Conservation (phyloP, 2,329 filamentous ascomycete species). For the Teratosphaeria pseudoeucalypti region DNA sequence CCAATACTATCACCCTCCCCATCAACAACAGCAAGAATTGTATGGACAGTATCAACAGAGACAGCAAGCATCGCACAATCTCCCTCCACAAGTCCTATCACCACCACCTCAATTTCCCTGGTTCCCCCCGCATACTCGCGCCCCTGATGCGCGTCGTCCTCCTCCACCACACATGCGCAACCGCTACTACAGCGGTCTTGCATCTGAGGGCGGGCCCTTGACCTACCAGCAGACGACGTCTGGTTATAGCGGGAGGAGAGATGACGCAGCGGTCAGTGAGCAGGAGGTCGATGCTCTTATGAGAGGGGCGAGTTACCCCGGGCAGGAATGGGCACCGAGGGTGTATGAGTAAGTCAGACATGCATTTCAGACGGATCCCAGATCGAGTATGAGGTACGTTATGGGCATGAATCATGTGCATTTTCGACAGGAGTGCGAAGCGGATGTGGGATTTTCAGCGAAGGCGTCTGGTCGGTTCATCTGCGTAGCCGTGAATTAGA, state of each 20-base stretch:
- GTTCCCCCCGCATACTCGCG: neutral
- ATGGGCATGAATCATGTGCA: too few relatives aligned
- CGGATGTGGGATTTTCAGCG: too few relatives aligned
- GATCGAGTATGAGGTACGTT: too few relatives aligned
- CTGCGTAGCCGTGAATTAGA: too few relatives aligned
- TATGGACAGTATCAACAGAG: neutral
- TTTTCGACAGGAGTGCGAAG: too few relatives aligned
- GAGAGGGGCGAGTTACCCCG: slow-evolving; percentile 59
- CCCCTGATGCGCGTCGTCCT: neutral
- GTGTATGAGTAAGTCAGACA: neutral
- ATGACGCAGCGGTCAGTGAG: slow-evolving; percentile 19
- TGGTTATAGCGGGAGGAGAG: slow-evolving; percentile 16
- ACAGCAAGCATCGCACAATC: slow-evolving; percentile 5
- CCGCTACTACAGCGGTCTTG: neutral
- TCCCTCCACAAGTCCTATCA: slow-evolving; percentile 5
- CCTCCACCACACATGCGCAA: neutral
- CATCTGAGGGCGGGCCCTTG: slow-evolving; percentile 3
- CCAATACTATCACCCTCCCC: neutral
- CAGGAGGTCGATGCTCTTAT: slow-evolving; percentile 32
- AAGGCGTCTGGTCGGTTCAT: too few relatives aligned
- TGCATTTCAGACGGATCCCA: neutral
- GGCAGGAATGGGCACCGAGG: slow-evolving; percentile 50
- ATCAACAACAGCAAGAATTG: neutral
- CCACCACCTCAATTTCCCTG: slow-evolving; percentile 2
- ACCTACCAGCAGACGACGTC: slow-evolving; percentile 10